Evolutionary conservation across 2,329 filamentous ascomycete species (phyloP), one percentile per base, ranked within the genome.

Genomic region (Curvularia hawaiiensis): DNA sequence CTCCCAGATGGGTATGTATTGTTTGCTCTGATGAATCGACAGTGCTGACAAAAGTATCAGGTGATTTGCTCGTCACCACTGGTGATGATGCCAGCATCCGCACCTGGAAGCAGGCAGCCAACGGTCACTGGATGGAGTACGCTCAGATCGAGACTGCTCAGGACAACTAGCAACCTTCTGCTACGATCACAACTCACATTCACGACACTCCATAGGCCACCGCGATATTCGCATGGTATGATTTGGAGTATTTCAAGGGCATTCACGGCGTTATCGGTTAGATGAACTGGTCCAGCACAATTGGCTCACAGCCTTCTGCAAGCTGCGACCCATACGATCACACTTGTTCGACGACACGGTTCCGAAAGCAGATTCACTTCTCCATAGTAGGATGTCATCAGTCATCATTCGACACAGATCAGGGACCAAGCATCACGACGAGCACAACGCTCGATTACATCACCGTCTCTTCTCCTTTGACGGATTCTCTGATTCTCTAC

Each of bases 31-130:
- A 12, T 24, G 20, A 4, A 26, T 22, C 22, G n/a, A 8, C 14
- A 49, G n/a, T 50, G 22, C 55, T 66, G 39, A 68, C 52, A 83
- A 84, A 82, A 9, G 31, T 9, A 7, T 14, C 86, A 78, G 89
- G 89, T 4, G 89, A 91, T 73, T 83, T 93, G 12, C 79, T 94
- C 8, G 87, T 90, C 1, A 90, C 88, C 40, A 90, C 90, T 1
- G 90, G 90, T 3, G 90, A 94, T 62, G 90, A 93, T 72, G 90
- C 89, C 11, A 85, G 76, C 7, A 77, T 81, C 28, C 75, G 79
- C 43, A 76, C 80, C 16, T 83, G 80, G 80, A 82, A 82, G 71
- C 81, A 79, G 70, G 77, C 77, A 9, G 70, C 78, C 50, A 79
- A 80, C 46, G 79, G 78, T 33, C 76, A 78, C 52, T 83, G 80